These are phyloP conservation scores for Aspergillus baeticus DNA, from an alignment of 495 filamentous ascomycete genomes.

Conservation along the genomic window DNA sequence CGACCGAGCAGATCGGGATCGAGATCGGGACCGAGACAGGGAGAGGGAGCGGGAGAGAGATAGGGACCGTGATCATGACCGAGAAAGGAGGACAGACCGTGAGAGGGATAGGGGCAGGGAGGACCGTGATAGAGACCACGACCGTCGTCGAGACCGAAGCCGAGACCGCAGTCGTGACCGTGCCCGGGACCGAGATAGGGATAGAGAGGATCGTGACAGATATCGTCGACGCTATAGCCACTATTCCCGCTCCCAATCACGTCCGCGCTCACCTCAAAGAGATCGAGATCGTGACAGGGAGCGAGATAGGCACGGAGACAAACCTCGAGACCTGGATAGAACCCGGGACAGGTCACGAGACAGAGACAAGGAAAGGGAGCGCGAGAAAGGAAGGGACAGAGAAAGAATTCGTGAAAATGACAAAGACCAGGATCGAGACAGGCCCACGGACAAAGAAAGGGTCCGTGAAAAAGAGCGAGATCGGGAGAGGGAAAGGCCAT, in stretches of 20 bases:
- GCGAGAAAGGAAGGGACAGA: constrained; percentile 1
- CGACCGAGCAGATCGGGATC: constrained; percentile 22
- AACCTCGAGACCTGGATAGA: too few species aligned
- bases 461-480: constrained; percentile 20
- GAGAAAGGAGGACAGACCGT: constrained; percentile 19
- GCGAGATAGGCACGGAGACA: constrained; percentile 16
- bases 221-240: constrained; percentile 27
- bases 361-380: constrained; percentile 1
- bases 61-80: constrained; percentile 20
- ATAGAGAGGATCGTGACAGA: constrained; percentile 24
- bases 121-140: constrained; percentile 16
- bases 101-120: constrained; percentile 27
- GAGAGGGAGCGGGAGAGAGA: constrained; percentile 33
- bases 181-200: constrained; percentile 25
- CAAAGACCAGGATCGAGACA: constrained; percentile 8
- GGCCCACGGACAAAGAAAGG: neutral
- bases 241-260: constrained; percentile 17
- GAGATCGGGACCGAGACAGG: constrained; percentile 4
- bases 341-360: neutral
- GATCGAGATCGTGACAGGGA: constrained; percentile 13
- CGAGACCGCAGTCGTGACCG: constrained; percentile 28
- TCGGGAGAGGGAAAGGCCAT: constrained; percentile 5
- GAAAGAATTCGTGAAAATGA: constrained; percentile 17
- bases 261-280: constrained; percentile 4
- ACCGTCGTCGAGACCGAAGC: constrained; percentile 16